Percentiles rank a stretch among this genome's conserved stretches.
Evolutionary conservation across 768 basidiomycete species (phyloP).

Genomic region (Amanita rubescens): DNA sequence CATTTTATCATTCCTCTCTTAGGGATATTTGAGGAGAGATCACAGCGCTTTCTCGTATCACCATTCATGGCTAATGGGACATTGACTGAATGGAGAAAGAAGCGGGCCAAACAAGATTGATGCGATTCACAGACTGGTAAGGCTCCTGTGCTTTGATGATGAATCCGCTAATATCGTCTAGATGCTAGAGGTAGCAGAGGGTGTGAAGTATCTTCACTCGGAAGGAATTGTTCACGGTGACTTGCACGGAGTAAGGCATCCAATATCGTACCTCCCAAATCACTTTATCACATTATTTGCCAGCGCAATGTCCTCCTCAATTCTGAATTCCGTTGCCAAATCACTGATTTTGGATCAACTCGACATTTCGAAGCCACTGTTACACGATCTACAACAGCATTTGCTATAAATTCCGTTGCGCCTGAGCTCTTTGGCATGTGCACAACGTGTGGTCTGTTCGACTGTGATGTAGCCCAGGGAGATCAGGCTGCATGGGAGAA

Average conservation of each 20-base stretch:
- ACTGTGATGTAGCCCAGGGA: too few relatives aligned
- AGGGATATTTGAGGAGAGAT: neutral
- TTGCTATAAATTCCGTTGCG: neutral
- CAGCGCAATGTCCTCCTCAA: neutral
- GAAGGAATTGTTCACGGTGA: constrained; percentile 2
- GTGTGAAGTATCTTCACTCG: neutral
- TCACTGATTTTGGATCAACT: neutral
- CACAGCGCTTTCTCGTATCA: neutral
- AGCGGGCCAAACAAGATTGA: neutral
- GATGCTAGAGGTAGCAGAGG: constrained; percentile 1
- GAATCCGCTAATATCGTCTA: neutral
- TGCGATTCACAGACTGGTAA: neutral
- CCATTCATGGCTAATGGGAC: neutral
- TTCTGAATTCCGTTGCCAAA: neutral
- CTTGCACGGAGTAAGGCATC: neutral
- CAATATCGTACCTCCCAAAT: neutral
- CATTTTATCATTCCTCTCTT: neutral
- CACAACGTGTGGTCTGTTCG: neutral
- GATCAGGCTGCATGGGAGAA: too few relatives aligned
- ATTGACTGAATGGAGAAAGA: neutral
- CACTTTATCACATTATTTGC: neutral
- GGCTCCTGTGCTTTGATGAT: neutral
- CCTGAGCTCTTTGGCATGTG: neutral
- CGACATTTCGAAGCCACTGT: neutral
- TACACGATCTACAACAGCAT: neutral